Base-by-base conservation (phyloP, 2,329 filamentous ascomycete genomes). In the Exophiala bonariae region DNA sequence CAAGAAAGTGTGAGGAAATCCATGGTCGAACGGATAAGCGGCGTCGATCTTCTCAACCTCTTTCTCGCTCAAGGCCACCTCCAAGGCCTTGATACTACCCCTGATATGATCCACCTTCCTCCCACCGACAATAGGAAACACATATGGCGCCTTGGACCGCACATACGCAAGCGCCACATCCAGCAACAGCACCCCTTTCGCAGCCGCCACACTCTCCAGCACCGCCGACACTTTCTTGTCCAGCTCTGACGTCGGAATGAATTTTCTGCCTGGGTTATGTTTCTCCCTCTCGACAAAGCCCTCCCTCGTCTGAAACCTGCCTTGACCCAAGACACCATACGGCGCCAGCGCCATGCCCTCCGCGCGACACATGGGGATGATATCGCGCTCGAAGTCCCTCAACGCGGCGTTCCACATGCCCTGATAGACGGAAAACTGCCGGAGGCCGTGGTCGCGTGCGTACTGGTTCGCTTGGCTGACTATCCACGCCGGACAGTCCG, bases 81-180 rank as follows among this genome's bases (percentile, higher is more conserved):
- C 74, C 30, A 91, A 71, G 0, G 84, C 83, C 59, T 84, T 78
- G 55, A 89, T 85, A 59, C 89, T 89, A 47, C 74, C 76, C 61
- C 83, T 78, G 32, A 91, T 69, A 61, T 90, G 85, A 40, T 85
- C 80, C 8, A 87, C 65, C 57, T 82, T 89, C 9, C 85, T 76
- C 0, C 83, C 83, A 9, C 86, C 86, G 3, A 89, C 73, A 32
- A 90, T 81, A 1, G 87, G 87, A 60, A 87, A 88, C 10, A 89
- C 82, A 58, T 87, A 81, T 0, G 84, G 79, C 1, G 82, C 72
- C 68, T 89, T 89, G 54, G 81, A 77, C 75, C 87, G 78, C 11
- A 89, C 68, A 50, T 80, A 81, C 4, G 76, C 75, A 39, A 80
- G 63, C 0, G 77, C 77, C 41, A 58, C 43, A 17, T 22, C 31